Conservation (phyloP, 176 grass and related monocot species). For the Pontederia paniculata region DNA sequence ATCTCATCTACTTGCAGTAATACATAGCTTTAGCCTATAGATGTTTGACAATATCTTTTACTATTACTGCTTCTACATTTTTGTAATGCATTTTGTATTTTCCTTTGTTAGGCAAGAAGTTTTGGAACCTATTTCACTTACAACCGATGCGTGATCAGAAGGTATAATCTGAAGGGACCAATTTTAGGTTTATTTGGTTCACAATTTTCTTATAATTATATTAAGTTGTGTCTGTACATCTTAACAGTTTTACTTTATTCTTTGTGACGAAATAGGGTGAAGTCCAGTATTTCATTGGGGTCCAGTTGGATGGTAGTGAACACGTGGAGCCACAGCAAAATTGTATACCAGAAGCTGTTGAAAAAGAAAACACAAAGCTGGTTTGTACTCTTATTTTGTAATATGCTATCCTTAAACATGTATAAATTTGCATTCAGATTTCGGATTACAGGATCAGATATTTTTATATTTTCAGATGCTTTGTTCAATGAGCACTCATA, state of each 20-base stretch:
- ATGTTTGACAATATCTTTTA: too few species aligned
- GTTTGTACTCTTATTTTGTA: constrained; percentile 25
- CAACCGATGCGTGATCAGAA: constrained; percentile 98
- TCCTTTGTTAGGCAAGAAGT: constrained; percentile 63
- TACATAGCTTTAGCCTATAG: too few species aligned
- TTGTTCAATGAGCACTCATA: too few species aligned
- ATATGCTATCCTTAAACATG: not conserved
- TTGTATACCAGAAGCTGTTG: constrained; percentile 43
- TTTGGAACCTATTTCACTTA: constrained; percentile 98
- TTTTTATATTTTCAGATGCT: too few species aligned
- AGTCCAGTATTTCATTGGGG: constrained; percentile 97
- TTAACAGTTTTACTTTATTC: constrained; percentile 13
- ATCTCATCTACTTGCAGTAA: too few species aligned
- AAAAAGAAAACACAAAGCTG: constrained; percentile 53
- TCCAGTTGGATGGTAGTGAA: constrained; percentile 93
- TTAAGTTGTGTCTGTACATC: constrained; percentile 8
- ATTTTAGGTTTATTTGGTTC: constrained; percentile 13
- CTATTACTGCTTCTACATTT: not conserved
- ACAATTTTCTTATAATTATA: constrained; percentile 4
- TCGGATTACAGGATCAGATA: too few species aligned
- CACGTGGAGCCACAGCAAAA: constrained; percentile 46
- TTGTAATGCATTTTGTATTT: constrained; percentile 3
- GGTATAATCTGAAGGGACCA: constrained; percentile 32
- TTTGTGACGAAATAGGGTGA: constrained; percentile 46
- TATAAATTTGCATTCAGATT: too few species aligned